Evolutionary conservation across 768 basidiomycete species (phyloP), one percentile per base, ranked within the genome.

Genomic region (Kwoniella sp.): DNA sequence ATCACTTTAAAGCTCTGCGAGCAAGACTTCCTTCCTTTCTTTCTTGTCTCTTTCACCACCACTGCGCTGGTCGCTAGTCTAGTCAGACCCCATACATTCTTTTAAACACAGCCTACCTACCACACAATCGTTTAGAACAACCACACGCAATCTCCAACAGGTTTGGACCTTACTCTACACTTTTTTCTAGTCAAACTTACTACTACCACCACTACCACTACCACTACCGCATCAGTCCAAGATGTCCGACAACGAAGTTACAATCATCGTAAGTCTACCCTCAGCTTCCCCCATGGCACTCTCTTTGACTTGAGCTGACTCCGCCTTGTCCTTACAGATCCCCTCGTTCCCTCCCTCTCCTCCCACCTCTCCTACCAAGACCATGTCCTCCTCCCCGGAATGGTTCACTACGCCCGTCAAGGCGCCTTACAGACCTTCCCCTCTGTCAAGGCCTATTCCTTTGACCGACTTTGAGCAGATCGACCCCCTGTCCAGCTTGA

Each of bases 261-360:
- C 58, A 44, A 65, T 65, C 46, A 33, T 65, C 59, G 64, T 65
- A 29, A 65, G 64, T 60, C 2, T 24, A 9, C 27, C 24, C 40
- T 52, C 17, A 10, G 24, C n/a, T 37, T 2, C 21, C 2, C 2
- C 24, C 27, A 19, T 3, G 30, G 33, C 33, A 33, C n/a, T n/a
- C 13, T 13, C 33, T 13, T 33, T 22, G 17, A 19, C 17, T n/a
- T 22, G 5, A 29, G 12, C 53, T 59, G 30, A 65, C 53, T 51
- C 1, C 17, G 13, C 33, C 15, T 8, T 19, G 1, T 25, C 19
- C 6, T 24, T 19, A 30, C 22, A 64, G 55, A 67, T 67, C 59
- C 65, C 65, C 48, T 57, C 65, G 22, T 62, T 67, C 55, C 65
- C 65, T 47, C 47, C 47, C 19, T 67, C 65, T 19, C 65, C 65